phyloP scores from a whole-genome alignment of 192 early-diverging fungal species.

The Spizellomyces punctatus region DNA sequence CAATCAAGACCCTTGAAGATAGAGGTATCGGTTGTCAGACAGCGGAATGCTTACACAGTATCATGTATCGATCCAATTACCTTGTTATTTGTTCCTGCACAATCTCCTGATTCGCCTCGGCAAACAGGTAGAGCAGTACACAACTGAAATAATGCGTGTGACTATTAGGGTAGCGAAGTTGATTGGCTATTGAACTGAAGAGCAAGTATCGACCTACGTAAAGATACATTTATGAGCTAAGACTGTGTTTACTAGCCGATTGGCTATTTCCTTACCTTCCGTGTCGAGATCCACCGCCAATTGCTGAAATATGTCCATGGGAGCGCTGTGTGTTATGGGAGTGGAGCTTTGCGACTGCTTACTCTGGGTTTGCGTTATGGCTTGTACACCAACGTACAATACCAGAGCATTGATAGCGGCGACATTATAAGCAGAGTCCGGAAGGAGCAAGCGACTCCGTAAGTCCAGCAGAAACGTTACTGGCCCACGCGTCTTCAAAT shows the following conservation, averaged over 20 bases:
- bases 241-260: neutral
- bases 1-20: slow-evolving; percentile 77
- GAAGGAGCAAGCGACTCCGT: slow-evolving; percentile 49
- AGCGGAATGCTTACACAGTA: neutral
- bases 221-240: slow-evolving; percentile 7
- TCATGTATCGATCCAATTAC: slow-evolving; percentile 40
- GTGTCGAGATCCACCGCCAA: slow-evolving; percentile 75
- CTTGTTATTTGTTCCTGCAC: slow-evolving; percentile 93
- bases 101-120: slow-evolving; percentile 71
- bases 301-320: slow-evolving; percentile 83
- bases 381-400: slow-evolving; percentile 81
- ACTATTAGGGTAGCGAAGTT: slow-evolving; percentile 94
- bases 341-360: slow-evolving; percentile 43
- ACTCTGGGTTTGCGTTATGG: slow-evolving; percentile 57
- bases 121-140: slow-evolving; percentile 85
- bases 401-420: slow-evolving; percentile 85
- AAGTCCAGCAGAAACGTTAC: slow-evolving; percentile 65
- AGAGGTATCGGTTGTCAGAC: neutral
- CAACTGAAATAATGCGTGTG: slow-evolving; percentile 96
- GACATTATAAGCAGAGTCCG: slow-evolving; percentile 71
- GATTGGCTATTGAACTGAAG: slow-evolving; percentile 91
- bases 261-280: slow-evolving; percentile 54
- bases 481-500: slow-evolving; percentile 61
- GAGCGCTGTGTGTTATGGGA: slow-evolving; percentile 62
- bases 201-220: slow-evolving; percentile 80